Conservation (phyloP, 331 rosid genomes). For the Dryas integrifolia region DNA sequence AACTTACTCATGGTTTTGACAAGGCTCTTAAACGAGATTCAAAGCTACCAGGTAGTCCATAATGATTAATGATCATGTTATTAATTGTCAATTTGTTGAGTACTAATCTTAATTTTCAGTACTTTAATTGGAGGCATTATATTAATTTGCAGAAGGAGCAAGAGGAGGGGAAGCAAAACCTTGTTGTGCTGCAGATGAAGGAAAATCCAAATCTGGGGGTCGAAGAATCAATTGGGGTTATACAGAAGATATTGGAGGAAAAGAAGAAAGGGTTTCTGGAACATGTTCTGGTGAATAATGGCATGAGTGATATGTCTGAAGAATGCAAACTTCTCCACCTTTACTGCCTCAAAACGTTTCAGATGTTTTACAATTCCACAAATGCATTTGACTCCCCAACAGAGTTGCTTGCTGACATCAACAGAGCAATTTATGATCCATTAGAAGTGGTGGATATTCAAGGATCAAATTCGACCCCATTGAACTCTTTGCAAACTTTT, state of each 20-base stretch:
- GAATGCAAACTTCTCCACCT: constrained; percentile 24
- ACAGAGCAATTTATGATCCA: constrained; percentile 18
- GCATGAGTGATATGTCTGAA: constrained; percentile 7
- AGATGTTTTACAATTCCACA: constrained; percentile 24
- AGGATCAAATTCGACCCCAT: no score
- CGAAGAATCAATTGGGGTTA: constrained; percentile 14
- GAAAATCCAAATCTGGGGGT: constrained; percentile 15
- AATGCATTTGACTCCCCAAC: constrained; percentile 29
- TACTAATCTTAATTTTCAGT: background rate
- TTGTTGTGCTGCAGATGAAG: constrained; percentile 21
- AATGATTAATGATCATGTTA: background rate
- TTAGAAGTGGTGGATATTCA: background rate
- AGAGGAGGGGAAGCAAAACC: constrained; percentile 25
- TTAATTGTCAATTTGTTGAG: background rate
- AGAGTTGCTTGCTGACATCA: constrained; percentile 24
- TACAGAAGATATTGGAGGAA: constrained; percentile 14
- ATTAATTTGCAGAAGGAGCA: constrained; percentile 15
- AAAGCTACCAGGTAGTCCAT: constrained; percentile 11
- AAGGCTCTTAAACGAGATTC: constrained; percentile 20
- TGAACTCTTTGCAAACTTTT: background rate
- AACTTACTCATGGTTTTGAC: constrained; percentile 15
- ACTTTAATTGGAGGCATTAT: background rate
- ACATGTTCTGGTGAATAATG: constrained; percentile 13
- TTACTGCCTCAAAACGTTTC: constrained; percentile 22
- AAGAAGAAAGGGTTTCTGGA: constrained; percentile 23